phyloP scores from a whole-genome alignment of 306 rosid species.

The Quercus dentata region DNA sequence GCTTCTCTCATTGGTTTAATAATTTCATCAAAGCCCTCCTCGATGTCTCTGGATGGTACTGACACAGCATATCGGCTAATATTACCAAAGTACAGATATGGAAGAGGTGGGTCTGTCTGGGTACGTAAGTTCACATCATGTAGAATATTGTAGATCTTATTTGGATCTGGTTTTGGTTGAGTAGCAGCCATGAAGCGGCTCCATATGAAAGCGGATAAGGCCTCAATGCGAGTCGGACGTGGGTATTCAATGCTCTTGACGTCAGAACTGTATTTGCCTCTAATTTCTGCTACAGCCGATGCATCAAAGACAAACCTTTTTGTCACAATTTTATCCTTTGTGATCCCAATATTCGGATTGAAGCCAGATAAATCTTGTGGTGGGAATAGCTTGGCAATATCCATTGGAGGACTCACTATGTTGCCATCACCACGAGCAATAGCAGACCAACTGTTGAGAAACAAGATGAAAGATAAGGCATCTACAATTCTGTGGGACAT shows the following conservation, averaged over 20 bases:
- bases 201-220: constrained; percentile 5
- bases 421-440: background rate
- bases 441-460: constrained; percentile 23
- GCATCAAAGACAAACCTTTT: constrained; percentile 15
- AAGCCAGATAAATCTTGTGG: too few relatives aligned
- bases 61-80: background rate
- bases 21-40: background rate
- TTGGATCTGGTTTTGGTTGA: too few relatives aligned
- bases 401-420: background rate
- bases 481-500: constrained; percentile 26
- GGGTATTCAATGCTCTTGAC: too few relatives aligned
- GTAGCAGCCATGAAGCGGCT: background rate
- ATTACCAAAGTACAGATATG: background rate
- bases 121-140: constrained; percentile 11
- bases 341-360: too few relatives aligned
- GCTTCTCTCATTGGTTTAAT: background rate
- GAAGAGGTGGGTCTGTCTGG: background rate
- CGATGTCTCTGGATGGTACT: background rate
- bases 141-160: background rate
- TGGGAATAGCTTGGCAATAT: background rate
- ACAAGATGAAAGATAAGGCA: constrained; percentile 15
- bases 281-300: background rate
- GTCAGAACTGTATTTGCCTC: background rate
- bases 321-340: background rate
- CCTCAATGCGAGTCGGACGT: background rate